phyloP scores from a whole-genome alignment of 495 filamentous ascomycete genomes.

The Hyaloscypha variabilis region DNA sequence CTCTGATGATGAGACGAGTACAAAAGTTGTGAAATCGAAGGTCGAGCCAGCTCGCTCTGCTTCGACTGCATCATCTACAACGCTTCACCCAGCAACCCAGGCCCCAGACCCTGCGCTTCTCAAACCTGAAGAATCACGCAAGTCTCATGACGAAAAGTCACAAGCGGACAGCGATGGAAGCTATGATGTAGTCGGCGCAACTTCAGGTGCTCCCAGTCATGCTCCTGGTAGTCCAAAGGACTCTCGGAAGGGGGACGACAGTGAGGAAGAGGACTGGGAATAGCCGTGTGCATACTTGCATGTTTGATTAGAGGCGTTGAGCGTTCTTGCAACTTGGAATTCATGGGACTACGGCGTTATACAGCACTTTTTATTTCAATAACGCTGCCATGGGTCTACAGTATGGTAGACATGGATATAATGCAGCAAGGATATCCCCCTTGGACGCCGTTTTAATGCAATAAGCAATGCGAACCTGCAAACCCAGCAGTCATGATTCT shows the following conservation, averaged over 20 bases:
- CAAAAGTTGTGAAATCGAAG: constrained; percentile 25
- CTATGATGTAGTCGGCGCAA: constrained; percentile 82
- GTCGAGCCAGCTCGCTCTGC: constrained; percentile 38
- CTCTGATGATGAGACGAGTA: constrained; percentile 59
- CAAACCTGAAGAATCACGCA: constrained; percentile 68
- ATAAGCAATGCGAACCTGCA: constrained; percentile 7
- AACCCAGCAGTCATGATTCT: neutral
- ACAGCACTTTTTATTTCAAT: constrained; percentile 12
- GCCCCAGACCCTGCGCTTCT: constrained; percentile 37
- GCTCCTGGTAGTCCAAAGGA: constrained; percentile 78
- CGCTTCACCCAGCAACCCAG: constrained; percentile 49
- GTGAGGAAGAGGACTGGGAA: constrained; percentile 80
- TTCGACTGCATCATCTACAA: constrained; percentile 54
- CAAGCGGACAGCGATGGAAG: constrained; percentile 88
- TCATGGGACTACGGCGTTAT: constrained; percentile 18
- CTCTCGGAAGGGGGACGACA: constrained; percentile 50
- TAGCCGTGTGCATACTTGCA: constrained; percentile 37
- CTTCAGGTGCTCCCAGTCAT: constrained; percentile 78
- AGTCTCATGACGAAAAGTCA: constrained; percentile 84
- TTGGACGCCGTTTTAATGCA: constrained; percentile 19
- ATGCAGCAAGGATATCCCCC: constrained; percentile 30
- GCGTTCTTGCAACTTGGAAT: neutral
- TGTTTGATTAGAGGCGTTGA: constrained; percentile 20
- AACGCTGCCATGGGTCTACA: constrained; percentile 7
- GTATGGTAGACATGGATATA: constrained; percentile 18